Percentiles rank a stretch among this genome's conserved stretches.
Evolutionary conservation across 257 asterid species (phyloP).

Genomic region (Solanum corneliomulleri): DNA sequence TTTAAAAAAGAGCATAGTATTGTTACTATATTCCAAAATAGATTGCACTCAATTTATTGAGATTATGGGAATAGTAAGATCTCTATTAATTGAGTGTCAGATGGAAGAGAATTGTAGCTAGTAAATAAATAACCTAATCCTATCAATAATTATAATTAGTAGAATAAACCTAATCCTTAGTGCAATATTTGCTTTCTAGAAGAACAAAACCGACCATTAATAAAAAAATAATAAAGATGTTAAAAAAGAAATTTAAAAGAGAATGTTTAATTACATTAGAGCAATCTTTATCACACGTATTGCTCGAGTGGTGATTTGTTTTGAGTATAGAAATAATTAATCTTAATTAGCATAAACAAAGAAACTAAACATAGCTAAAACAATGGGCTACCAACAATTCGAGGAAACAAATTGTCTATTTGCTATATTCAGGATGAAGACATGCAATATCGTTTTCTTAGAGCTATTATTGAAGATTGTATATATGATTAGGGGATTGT

Average conservation of each 20-base stretch:
- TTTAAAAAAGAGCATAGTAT: background rate
- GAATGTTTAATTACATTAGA: conserved; percentile 11
- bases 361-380: background rate
- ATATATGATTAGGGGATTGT: background rate
- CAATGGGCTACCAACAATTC: background rate
- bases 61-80: conserved; percentile 15
- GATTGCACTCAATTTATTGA: conserved; percentile 31
- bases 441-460: background rate
- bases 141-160: conserved; percentile 7
- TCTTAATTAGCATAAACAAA: background rate
- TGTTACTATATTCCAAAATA: background rate
- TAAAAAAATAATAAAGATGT: conserved; percentile 21
- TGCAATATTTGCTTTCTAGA: conserved; percentile 27
- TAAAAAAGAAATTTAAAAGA: background rate
- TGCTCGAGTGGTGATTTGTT: background rate
- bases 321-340: background rate
- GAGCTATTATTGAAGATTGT: background rate
- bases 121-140: conserved; percentile 10
- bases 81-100: conserved; percentile 2
- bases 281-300: conserved; percentile 8
- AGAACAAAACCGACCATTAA: conserved; percentile 44
- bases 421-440: background rate
- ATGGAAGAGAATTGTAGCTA: background rate
- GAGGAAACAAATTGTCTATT: background rate
- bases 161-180: conserved; percentile 21